phyloP scores from a whole-genome alignment of 2,329 filamentous ascomycete genomes.

The Rachicladosporium sp. region DNA sequence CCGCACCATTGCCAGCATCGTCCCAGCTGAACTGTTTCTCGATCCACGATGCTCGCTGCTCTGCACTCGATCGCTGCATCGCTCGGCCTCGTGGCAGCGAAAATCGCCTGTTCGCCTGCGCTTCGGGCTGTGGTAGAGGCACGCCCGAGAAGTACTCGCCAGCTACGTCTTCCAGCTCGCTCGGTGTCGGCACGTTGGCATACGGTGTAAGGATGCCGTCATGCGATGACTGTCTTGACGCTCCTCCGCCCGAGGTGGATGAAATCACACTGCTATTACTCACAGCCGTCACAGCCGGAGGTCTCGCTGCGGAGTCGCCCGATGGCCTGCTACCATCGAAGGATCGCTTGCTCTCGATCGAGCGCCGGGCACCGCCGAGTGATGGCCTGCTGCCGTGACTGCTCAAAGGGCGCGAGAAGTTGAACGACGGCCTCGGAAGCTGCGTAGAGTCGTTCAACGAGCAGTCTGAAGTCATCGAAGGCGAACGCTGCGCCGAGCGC shows the following conservation, averaged over 20 bases:
- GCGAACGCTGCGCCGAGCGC: slow-evolving; percentile 58
- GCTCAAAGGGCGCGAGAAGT: slow-evolving; percentile 87
- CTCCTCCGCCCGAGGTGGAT: no score
- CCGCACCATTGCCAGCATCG: slow-evolving; percentile 7
- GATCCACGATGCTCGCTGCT: slow-evolving; percentile 41
- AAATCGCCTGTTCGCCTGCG: no score
- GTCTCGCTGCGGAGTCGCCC: slow-evolving; percentile 6
- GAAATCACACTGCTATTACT: slow-evolving; percentile 2
- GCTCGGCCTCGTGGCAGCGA: slow-evolving; percentile 66
- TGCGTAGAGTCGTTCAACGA: slow-evolving; percentile 46
- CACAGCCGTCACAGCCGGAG: slow-evolving; percentile 14
- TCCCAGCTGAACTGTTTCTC: slow-evolving; percentile 50
- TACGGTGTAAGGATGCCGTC: no score
- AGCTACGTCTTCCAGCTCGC: no score
- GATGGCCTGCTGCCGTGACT: slow-evolving; percentile 38
- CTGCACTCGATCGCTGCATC: slow-evolving; percentile 54
- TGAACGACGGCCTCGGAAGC: slow-evolving; percentile 65
- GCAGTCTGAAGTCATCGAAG: slow-evolving; percentile 71
- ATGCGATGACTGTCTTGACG: no score
- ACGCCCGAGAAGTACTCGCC: no score
- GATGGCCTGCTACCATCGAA: slow-evolving; percentile 12
- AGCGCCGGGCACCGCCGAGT: slow-evolving; percentile 19
- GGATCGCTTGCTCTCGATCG: slow-evolving; percentile 12
- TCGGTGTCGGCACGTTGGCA: no score
- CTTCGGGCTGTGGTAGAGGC: no score